A percentile compares a stretch with the other conserved stretches of the same genome.
These are phyloP conservation scores for Myxozyma melibiosi DNA, from an alignment of 805 yeast genomes.

Conservation along the genomic window DNA sequence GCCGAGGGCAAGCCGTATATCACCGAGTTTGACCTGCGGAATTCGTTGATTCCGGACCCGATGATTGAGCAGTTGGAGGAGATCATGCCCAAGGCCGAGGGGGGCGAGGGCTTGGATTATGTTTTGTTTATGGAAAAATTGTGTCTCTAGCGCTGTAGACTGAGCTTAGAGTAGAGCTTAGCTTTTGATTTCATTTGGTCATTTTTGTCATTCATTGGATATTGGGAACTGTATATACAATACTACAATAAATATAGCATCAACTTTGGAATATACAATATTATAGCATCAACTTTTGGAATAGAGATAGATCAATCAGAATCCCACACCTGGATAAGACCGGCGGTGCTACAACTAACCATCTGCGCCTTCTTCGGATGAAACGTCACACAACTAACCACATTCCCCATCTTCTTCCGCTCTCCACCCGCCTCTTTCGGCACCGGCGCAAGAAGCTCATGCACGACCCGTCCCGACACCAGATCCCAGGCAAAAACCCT, in stretches of 20 bases:
- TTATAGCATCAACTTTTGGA: background rate
- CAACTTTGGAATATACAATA: too few relatives aligned
- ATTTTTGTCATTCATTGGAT: too few relatives aligned
- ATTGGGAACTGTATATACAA: conserved; percentile 4
- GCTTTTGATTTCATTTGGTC: too few relatives aligned
- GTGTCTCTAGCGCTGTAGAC: conserved; percentile 12
- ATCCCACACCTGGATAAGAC: conserved; percentile 30
- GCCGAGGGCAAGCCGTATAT: conserved; percentile 47
- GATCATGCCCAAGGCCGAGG: conserved; percentile 38
- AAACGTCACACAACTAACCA: conserved; percentile 27
- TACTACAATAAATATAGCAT: too few relatives aligned
- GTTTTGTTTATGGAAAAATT: conserved; percentile 37
- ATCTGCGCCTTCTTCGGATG: conserved; percentile 28
- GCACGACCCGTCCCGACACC: conserved; percentile 29
- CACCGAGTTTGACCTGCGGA: conserved; percentile 46
- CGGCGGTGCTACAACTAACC: conserved; percentile 29
- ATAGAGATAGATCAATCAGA: background rate
- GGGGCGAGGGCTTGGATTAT: conserved; percentile 40
- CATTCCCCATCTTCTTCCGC: conserved; percentile 5
- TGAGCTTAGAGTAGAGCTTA: too few relatives aligned
- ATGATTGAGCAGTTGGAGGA: conserved; percentile 40
- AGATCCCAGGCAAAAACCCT: conserved; percentile 38
- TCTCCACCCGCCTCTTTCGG: background rate
- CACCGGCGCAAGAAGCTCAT: conserved; percentile 15
- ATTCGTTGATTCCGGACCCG: conserved; percentile 42